These are phyloP conservation scores for Geotrichum histeridarum DNA, from an alignment of 1,139 yeast species.

Conservation along the genomic window DNA sequence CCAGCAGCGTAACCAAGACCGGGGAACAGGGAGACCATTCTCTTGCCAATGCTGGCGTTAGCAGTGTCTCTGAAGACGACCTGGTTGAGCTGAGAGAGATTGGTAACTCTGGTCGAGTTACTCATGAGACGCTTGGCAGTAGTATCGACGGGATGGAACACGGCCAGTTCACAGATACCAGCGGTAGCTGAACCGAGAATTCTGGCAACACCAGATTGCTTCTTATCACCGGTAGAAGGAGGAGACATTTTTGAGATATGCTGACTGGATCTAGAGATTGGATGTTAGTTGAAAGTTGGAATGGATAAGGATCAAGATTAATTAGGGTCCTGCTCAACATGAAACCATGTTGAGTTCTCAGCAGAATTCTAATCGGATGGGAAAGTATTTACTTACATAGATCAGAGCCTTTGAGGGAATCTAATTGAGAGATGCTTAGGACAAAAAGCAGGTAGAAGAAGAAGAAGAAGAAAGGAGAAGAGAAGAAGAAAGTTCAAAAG, in stretches of 20 bases:
- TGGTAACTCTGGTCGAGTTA: slow-evolving; percentile 64
- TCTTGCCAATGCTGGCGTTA: slow-evolving; percentile 57
- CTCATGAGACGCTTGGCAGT: slow-evolving; percentile 97
- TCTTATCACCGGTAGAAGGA: slow-evolving; percentile 52
- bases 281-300: background rate
- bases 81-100: slow-evolving; percentile 61
- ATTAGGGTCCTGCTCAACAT: no score
- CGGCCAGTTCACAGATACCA: slow-evolving; percentile 92
- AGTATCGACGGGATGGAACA: slow-evolving; percentile 98
- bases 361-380: background rate
- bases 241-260: slow-evolving; percentile 43
- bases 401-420: background rate
- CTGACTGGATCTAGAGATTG: background rate
- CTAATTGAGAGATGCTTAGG: slow-evolving; percentile 5
- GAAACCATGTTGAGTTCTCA: no score
- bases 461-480: background rate
- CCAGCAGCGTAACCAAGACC: slow-evolving; percentile 98
- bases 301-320: background rate
- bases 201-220: slow-evolving; percentile 86
- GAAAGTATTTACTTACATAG: background rate
- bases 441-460: background rate
- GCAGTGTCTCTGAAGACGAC: slow-evolving; percentile 88
- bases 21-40: slow-evolving; percentile 84
- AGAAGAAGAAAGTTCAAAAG: background rate
- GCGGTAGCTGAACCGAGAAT: slow-evolving; percentile 96